Evolutionary conservation across 108 stramenopile genomes (phyloP), one percentile per base, ranked within the genome.

Genomic region (Nitzschia sp.): DNA sequence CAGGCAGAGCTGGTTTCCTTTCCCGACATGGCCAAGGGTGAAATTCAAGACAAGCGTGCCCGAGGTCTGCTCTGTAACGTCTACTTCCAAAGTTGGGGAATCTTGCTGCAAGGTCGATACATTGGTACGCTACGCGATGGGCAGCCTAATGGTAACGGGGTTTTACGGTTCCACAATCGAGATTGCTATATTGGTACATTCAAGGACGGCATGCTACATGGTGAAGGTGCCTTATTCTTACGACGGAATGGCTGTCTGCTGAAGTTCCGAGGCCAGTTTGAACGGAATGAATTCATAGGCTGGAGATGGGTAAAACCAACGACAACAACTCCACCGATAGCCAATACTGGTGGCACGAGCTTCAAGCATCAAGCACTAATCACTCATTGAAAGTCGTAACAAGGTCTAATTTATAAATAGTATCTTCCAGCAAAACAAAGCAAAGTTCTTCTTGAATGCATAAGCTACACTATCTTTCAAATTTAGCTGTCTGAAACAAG

Each of bases 101-200:
- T 59, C 21, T 22, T 22, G 19, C 11, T 59, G 28, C 19, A 32
- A 22, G 69, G 69, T 8, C 16, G 1, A 21, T 69, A 69, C 30
- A 59, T 17, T 22, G 69, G 69, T 1, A 59, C 21, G 29, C n/a
- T 69, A 15, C 2, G 28, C 0, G 28, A 22, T 8, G 69, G 69
- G 19, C 28, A 58, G 4, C 69, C 69, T 0, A 56, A 69, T 60
- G 71, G 71, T 26, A 26, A 8, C 1, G 71, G 71, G 1, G 62
- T 63, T 3, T 54, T 72, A 16, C 59, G 71, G 13, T 72, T 63
- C 31, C 35, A 62, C 32, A 72, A 72, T 41, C 50, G 60, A 17
- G 71, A 72, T 54, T 30, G 32, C 25, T 72, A 72, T 32, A 45
- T 63, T 53, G 71, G 71, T 2, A 34, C 53, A 15, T 72, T 72